These are phyloP conservation scores for Elsinoe batatas DNA, from an alignment of 2,329 filamentous ascomycete species.

Conservation along the genomic window DNA sequence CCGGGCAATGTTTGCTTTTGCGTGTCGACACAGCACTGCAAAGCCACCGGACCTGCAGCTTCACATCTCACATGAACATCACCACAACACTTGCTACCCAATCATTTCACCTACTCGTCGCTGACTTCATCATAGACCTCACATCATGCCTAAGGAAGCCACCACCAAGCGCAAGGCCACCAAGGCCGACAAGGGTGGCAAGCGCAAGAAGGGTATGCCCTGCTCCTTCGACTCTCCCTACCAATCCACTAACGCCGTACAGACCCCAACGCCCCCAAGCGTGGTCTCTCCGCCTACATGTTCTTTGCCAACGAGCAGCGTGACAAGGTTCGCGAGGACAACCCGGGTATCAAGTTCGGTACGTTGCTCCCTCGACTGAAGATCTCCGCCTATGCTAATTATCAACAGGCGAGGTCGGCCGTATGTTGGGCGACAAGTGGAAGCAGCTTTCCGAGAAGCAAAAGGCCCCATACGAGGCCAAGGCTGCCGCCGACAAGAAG, in stretches of 20 bases:
- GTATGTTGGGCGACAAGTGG: slow-evolving; percentile 96
- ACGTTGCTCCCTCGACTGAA: slow-evolving; percentile 27
- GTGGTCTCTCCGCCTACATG: slow-evolving; percentile 99
- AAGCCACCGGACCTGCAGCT: not conserved
- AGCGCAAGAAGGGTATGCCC: slow-evolving; percentile 60
- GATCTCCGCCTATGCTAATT: slow-evolving; percentile 10
- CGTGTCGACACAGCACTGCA: not conserved
- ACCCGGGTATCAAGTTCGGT: slow-evolving; percentile 95
- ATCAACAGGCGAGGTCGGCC: slow-evolving; percentile 75
- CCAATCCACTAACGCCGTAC: slow-evolving; percentile 12
- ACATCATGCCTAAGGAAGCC: slow-evolving; percentile 58
- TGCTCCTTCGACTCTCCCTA: not conserved
- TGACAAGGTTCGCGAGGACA: slow-evolving; percentile 95
- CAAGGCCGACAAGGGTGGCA: slow-evolving; percentile 37
- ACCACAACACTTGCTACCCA: not conserved
- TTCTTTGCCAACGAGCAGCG: slow-evolving; percentile 99
- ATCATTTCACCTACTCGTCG: not conserved
- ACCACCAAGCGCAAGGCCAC: slow-evolving; percentile 50
- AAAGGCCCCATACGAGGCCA: slow-evolving; percentile 86
- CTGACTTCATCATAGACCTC: not conserved
- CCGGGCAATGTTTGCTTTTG: not conserved
- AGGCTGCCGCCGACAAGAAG: slow-evolving; percentile 97
- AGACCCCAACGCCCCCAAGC: slow-evolving; percentile 98
- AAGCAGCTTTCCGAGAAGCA: slow-evolving; percentile 93
- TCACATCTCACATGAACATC: not conserved